Evolutionary conservation across 2,329 filamentous ascomycete genomes (phyloP).

Genomic region (Botryotinia globosa): DNA sequence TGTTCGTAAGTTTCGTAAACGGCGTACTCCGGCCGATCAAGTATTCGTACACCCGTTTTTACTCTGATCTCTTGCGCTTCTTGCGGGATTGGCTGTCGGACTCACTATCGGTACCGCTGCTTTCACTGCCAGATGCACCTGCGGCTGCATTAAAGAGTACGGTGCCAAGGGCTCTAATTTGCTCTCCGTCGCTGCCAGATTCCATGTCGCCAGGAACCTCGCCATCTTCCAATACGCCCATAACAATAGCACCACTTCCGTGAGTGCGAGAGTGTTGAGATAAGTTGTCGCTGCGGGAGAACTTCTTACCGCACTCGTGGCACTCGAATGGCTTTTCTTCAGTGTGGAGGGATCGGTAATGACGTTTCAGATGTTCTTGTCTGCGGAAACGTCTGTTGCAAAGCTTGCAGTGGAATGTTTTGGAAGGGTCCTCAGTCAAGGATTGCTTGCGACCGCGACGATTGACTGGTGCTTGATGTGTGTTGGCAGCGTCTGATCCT

Average conservation of each 20-base stretch:
- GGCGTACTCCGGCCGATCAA: constrained; percentile 30
- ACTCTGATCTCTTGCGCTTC: constrained; percentile 74
- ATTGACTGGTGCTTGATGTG: constrained; percentile 62
- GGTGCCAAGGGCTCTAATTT: constrained; percentile 67
- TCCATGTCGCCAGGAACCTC: constrained; percentile 51
- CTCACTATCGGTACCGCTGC: constrained; percentile 52
- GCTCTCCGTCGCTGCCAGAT: constrained; percentile 50
- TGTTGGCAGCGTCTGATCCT: constrained; percentile 39
- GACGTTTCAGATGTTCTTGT: constrained; percentile 97
- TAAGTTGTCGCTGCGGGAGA: constrained; percentile 95
- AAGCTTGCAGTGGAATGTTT: constrained; percentile 95
- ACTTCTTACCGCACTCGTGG: constrained; percentile 97
- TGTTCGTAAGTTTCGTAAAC: constrained; percentile 34
- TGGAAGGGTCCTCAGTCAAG: constrained; percentile 92
- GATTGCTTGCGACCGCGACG: constrained; percentile 98
- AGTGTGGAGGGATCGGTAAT: constrained; percentile 97
- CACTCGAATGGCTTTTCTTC: constrained; percentile 99
- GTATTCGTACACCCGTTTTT: constrained; percentile 21
- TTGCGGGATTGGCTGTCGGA: constrained; percentile 55
- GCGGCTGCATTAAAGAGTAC: constrained; percentile 80
- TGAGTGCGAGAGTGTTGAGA: constrained; percentile 95
- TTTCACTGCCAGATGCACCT: constrained; percentile 65
- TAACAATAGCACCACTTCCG: constrained; percentile 82
- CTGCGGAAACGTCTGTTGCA: constrained; percentile 97
- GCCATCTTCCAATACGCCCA: constrained; percentile 78